These are phyloP conservation scores for Ceriops zippeliana DNA, from an alignment of 345 rosid species.

Conservation along the genomic window DNA sequence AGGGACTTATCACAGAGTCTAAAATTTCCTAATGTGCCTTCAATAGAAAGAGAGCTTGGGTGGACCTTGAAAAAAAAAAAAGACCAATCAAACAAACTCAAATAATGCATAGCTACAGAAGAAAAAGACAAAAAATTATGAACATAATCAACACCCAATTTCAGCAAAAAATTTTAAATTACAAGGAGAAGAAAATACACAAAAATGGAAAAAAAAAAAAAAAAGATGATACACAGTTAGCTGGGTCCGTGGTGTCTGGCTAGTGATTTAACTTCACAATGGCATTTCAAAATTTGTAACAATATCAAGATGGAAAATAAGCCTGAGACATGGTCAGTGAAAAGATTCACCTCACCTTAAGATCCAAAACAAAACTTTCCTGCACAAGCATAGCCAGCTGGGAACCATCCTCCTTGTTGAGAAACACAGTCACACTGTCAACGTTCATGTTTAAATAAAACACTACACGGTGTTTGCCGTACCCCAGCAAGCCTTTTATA, in stretches of 20 bases:
- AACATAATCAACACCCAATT: background rate
- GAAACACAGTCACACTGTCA: slow-evolving; percentile 81
- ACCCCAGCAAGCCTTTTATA: slow-evolving; percentile 85
- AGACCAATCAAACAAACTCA: slow-evolving; percentile 18
- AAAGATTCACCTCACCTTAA: slow-evolving; percentile 53
- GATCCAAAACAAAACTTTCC: slow-evolving; percentile 84
- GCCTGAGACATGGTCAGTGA: slow-evolving; percentile 10
- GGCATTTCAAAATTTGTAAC: background rate
- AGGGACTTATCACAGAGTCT: slow-evolving; percentile 90
- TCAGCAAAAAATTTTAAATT: background rate
- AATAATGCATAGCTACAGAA: background rate
- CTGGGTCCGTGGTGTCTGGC: background rate
- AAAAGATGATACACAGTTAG: background rate
- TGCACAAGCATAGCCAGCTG: slow-evolving; percentile 95
- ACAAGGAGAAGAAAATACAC: slow-evolving; percentile 7
- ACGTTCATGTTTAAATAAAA: slow-evolving; percentile 84
- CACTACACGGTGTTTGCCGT: slow-evolving; percentile 91
- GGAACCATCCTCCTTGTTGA: slow-evolving; percentile 93
- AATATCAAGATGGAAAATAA: background rate
- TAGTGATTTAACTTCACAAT: background rate
- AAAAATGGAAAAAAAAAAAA: slow-evolving; percentile 6
- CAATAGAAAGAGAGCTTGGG: slow-evolving; percentile 85
- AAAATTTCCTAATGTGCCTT: slow-evolving; percentile 92
- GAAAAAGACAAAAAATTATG: background rate
- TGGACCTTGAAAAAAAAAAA: slow-evolving; percentile 50